Base-by-base conservation (phyloP, 192 early-diverging fungal genomes). In the Podila epigama region DNA sequence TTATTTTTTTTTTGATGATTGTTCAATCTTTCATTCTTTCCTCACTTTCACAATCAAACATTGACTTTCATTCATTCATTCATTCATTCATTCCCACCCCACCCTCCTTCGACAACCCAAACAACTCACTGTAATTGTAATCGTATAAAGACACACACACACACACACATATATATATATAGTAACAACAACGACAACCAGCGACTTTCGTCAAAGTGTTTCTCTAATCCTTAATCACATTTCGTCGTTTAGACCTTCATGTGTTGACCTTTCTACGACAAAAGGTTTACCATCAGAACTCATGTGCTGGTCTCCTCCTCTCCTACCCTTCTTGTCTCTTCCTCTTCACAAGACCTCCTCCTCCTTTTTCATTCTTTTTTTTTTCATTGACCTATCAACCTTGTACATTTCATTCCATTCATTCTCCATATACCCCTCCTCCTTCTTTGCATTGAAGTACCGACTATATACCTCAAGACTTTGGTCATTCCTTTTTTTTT, bases 251-350 rank as follows among this genome's bases (percentile, higher is more conserved):
- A 41, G 70, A 70, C 61, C 70, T 64, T 51, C 70, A 72, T 65
- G 70, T 65, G 62, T 72, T 72, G 70, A 72, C 70, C 61, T 72
- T 44, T 58, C 61, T 16, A 57, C 61, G 69, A 72, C 60, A 48
- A 40, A 52, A 70, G 68, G 68, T 70, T 22, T 36, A 50, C 70
- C 70, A 64, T 60, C 15, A 22, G 54, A 70, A 63, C 70, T 72
- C 63, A 64, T 60, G 15, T 60, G 54, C 9, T 58, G 62, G 50
- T 58, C 63, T 28, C 58, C 18, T 9, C 11, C n/a, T 62, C 55
- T 10, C 37, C n/a, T 11, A 36, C 5, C 16, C 35, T 33, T 28
- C 33, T 29, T n/a, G 44, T 48, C 55, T 28, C 37, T 54, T 33
- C 13, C 27, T 18, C 54, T 36, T 57, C 33, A 20, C 31, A n/a